A percentile compares a stretch with the other conserved stretches of the same genome.
Evolutionary conservation across 495 filamentous ascomycete genomes (phyloP).

Genomic region (Trichoderma reesei): DNA sequence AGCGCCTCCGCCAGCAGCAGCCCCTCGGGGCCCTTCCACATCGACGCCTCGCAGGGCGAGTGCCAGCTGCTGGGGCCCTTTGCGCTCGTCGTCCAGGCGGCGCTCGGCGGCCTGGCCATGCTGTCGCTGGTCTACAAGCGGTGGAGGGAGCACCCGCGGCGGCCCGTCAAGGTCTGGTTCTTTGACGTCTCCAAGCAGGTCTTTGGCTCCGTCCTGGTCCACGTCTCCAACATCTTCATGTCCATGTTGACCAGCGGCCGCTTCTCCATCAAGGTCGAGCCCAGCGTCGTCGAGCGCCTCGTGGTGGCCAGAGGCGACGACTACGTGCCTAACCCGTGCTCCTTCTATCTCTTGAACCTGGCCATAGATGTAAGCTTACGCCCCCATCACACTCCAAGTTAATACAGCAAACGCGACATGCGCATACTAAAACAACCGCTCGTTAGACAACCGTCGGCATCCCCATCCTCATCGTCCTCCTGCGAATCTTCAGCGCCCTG

Average conservation of each 20-base stretch:
- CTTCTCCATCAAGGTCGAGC: conserved; percentile 43
- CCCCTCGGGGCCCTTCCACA: conserved; percentile 8
- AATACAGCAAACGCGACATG: neutral
- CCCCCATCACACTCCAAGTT: no score
- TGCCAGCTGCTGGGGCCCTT: conserved; percentile 78
- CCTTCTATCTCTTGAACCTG: conserved; percentile 88
- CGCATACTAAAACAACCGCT: neutral
- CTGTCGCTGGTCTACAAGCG: conserved; percentile 85
- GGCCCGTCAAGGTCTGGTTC: conserved; percentile 88
- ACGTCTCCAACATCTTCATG: conserved; percentile 87
- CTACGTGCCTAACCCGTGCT: conserved; percentile 85
- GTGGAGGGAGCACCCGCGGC: conserved; percentile 82
- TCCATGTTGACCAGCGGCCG: conserved; percentile 86
- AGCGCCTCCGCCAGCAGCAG: conserved; percentile 21
- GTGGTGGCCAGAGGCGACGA: conserved; percentile 34
- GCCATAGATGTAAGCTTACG: conserved; percentile 95
- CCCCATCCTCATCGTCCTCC: conserved; percentile 79
- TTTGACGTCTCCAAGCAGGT: conserved; percentile 98
- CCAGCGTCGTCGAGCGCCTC: conserved; percentile 28
- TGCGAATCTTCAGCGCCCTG: conserved; percentile 62
- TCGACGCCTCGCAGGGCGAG: conserved; percentile 40
- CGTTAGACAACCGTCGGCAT: conserved; percentile 86
- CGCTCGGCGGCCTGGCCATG: conserved; percentile 75
- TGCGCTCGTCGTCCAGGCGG: conserved; percentile 78
- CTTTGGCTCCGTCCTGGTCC: conserved; percentile 82